Percentiles rank a stretch among this genome's conserved stretches.
Evolutionary conservation across 2,329 filamentous ascomycete species (phyloP).

Genomic region (Beauveria brongniartii): DNA sequence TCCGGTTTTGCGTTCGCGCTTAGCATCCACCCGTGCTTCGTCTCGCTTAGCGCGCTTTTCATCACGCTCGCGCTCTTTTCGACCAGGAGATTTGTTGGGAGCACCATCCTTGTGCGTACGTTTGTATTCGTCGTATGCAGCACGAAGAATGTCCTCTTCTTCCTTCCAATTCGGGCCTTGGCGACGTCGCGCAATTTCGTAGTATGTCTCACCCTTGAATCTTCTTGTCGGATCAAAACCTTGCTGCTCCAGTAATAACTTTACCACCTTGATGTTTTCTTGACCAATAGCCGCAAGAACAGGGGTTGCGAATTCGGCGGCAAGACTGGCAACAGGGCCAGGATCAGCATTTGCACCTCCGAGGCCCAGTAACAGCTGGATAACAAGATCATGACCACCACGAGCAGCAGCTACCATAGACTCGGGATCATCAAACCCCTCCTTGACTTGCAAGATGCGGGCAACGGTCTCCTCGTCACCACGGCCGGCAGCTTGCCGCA

Average conservation of each 20-base stretch:
- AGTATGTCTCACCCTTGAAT: constrained; percentile 72
- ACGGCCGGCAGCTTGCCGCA: constrained; percentile 50
- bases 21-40: constrained; percentile 37
- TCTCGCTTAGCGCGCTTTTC: constrained; percentile 34
- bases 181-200: constrained; percentile 74
- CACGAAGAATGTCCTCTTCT: constrained; percentile 73
- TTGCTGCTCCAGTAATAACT: constrained; percentile 67
- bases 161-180: constrained; percentile 85
- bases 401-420: constrained; percentile 86
- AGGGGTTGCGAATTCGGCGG: constrained; percentile 72
- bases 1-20: constrained; percentile 37
- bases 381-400: constrained; percentile 81
- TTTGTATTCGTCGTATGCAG: constrained; percentile 60
- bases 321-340: constrained; percentile 49
- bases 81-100: constrained; percentile 44
- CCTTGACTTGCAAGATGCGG: constrained; percentile 53
- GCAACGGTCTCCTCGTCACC: constrained; percentile 56
- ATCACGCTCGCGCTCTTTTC: constrained; percentile 35
- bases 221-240: constrained; percentile 75
- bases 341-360: constrained; percentile 62
- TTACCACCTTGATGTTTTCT: constrained; percentile 75
- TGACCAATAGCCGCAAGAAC: constrained; percentile 92
- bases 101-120: constrained; percentile 39
- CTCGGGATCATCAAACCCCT: constrained; percentile 64
- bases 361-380: constrained; percentile 67